Evolutionary conservation across 495 filamentous ascomycete species (phyloP), one percentile per base, ranked within the genome.

Genomic region (Mycothermus thermophilus): DNA sequence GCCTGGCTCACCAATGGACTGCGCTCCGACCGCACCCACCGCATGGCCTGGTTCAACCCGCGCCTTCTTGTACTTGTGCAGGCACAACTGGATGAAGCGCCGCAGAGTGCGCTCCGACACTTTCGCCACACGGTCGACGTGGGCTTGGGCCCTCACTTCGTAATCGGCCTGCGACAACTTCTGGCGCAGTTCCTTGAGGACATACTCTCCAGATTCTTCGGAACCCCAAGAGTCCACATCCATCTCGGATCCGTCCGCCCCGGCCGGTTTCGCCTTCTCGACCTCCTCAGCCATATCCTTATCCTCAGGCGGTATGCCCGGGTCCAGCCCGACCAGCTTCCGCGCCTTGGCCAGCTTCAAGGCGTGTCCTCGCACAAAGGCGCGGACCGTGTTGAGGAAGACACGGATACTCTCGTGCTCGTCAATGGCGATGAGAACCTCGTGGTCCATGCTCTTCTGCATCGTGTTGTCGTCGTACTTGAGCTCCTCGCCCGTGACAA

Each of bases 1-100:
- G 53, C 92, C 90, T 0, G 92, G 90, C 50, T 97, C 92, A 52
- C 92, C 90, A 50, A 97, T 96, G 19, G 86, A 94, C 58, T 97
- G 92, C 10, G 92, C 92, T 45, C 88, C 90, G 22, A 96, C 83
- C 8, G 90, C 92, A 36, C 92, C 90, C n/a, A 96, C 90, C 9
- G 90, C 90, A 49, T 94, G 88, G 3, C 92, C 92, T 6, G 90
- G 83, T 52, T 97, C 83, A 25, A 90, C 80, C 38, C 79, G 81
- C 3, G 87, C 84, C 51, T 73, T 84, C 43, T 82, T 75, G 57
- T 94, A 96, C 55, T 95, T 96, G 41, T 68, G 64, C 24, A 97
- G 60, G 50, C 90, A 97, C 19, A 80, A 60, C n/a, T 60, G 44
- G 37, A 97, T 77, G 62, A 96, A 97, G 7, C 67, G 59, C 19